A percentile compares a stretch with the other conserved stretches of the same genome.
Evolutionary conservation across 2,329 filamentous ascomycete genomes (phyloP).

Genomic region (Talaromyces verruculosus): DNA sequence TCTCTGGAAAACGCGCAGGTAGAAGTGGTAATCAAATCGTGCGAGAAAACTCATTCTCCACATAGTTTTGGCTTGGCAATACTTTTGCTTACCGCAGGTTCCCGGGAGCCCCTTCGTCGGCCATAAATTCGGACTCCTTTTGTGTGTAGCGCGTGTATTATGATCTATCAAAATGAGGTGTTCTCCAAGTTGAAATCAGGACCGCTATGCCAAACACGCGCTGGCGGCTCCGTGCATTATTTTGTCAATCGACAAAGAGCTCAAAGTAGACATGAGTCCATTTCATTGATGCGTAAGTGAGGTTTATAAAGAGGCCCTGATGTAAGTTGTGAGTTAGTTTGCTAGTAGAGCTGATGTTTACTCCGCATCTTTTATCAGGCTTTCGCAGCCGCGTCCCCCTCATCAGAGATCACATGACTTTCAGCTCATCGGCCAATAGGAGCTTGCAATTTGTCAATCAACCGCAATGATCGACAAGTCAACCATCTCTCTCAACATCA

Average conservation of each 20-base stretch:
- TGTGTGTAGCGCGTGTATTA: neutral
- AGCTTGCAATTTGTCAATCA: neutral
- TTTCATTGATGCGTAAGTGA: neutral
- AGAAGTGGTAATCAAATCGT: neutral
- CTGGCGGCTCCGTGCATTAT: neutral
- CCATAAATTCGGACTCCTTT: neutral
- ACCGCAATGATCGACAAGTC: conserved; percentile 3
- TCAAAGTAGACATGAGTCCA: neutral
- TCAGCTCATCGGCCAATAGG: neutral
- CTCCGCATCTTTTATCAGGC: neutral
- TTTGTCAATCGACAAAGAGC: neutral
- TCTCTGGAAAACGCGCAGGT: neutral
- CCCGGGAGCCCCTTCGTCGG: neutral
- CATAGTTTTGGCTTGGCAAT: neutral
- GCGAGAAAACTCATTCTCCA: neutral
- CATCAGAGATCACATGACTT: neutral
- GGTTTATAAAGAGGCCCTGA: neutral
- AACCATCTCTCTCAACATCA: neutral
- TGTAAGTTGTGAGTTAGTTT: neutral
- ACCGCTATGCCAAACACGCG: neutral
- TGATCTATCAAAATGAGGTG: neutral
- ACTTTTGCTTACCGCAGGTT: neutral
- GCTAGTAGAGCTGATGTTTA: neutral
- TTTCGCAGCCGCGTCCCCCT: neutral
- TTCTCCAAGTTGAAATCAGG: neutral